A percentile compares a stretch with the other conserved stretches of the same genome.
These are phyloP conservation scores for Torrubiellomyces zombiae DNA, from an alignment of 2,329 filamentous ascomycete species.

Conservation along the genomic window DNA sequence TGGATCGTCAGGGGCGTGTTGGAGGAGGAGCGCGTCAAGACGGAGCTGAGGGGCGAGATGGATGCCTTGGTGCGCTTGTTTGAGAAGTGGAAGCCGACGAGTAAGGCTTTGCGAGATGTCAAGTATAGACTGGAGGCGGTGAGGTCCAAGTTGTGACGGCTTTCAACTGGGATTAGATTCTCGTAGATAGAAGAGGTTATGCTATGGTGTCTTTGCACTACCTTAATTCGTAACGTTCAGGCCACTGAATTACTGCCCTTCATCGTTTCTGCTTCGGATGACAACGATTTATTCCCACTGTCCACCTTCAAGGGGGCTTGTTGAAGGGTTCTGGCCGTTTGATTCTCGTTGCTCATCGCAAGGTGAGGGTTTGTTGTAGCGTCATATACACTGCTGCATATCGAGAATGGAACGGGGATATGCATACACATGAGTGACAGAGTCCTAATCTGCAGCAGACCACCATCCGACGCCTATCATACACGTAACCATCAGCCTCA, in stretches of 20 bases:
- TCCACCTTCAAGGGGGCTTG: too few relatives aligned
- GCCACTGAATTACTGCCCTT: too few relatives aligned
- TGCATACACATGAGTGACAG: background rate
- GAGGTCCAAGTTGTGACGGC: constrained; percentile 57
- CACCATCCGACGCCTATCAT: constrained; percentile 1
- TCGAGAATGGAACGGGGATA: too few relatives aligned
- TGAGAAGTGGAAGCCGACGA: constrained; percentile 81
- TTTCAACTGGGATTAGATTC: constrained; percentile 1
- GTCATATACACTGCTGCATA: too few relatives aligned
- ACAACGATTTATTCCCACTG: too few relatives aligned
- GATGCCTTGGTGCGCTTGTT: constrained; percentile 70
- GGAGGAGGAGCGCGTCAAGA: constrained; percentile 81
- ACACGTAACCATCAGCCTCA: background rate
- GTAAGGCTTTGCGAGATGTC: constrained; percentile 86
- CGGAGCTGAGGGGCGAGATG: constrained; percentile 61
- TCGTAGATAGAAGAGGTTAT: background rate
- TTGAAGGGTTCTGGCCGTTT: too few relatives aligned
- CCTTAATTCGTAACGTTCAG: too few relatives aligned
- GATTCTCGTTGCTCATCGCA: too few relatives aligned
- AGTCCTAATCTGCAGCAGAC: background rate
- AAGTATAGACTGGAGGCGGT: constrained; percentile 89
- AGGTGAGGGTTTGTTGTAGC: too few relatives aligned
- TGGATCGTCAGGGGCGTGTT: constrained; percentile 91
- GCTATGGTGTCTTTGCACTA: background rate
- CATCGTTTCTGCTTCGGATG: too few relatives aligned